phyloP scores from a whole-genome alignment of 2,329 filamentous ascomycete species.

The Penicillium sp. region DNA sequence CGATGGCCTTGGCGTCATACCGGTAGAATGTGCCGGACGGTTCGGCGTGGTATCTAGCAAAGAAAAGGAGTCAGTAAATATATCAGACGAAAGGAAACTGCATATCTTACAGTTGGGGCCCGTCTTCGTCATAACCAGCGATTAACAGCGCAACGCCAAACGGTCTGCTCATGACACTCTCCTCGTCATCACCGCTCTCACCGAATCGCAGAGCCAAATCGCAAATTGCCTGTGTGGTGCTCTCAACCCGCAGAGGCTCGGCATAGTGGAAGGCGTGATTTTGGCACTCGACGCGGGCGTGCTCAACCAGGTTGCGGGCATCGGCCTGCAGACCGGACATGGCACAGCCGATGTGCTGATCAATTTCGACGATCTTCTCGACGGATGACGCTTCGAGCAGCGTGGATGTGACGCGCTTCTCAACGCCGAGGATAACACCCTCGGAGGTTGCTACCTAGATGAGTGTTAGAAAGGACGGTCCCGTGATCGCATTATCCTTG shows the following conservation, averaged over 20 bases:
- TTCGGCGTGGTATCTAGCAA: slow-evolving; percentile 81
- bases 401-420: slow-evolving; percentile 97
- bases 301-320: slow-evolving; percentile 95
- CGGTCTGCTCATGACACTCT: slow-evolving; percentile 96
- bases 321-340: slow-evolving; percentile 98
- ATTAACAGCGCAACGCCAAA: slow-evolving; percentile 97
- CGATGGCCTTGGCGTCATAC: slow-evolving; percentile 98
- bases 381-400: slow-evolving; percentile 97
- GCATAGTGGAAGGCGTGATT: slow-evolving; percentile 98
- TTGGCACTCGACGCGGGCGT: slow-evolving; percentile 96
- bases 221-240: slow-evolving; percentile 98
- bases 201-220: slow-evolving; percentile 94
- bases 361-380: slow-evolving; percentile 99
- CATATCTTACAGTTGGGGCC: slow-evolving; percentile 72
- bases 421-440: slow-evolving; percentile 93
- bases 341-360: slow-evolving; percentile 97
- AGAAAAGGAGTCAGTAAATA: slow-evolving; percentile 1
- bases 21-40: slow-evolving; percentile 98
- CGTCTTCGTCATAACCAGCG: slow-evolving; percentile 95
- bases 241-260: slow-evolving; percentile 91
- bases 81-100: not conserved
- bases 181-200: slow-evolving; percentile 94
- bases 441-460: slow-evolving; percentile 79
- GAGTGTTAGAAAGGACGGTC: slow-evolving; percentile 18
- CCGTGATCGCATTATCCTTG: not conserved